These are phyloP conservation scores for Avena insularis DNA, from an alignment of 176 grass and related monocot genomes.

Conservation along the genomic window DNA sequence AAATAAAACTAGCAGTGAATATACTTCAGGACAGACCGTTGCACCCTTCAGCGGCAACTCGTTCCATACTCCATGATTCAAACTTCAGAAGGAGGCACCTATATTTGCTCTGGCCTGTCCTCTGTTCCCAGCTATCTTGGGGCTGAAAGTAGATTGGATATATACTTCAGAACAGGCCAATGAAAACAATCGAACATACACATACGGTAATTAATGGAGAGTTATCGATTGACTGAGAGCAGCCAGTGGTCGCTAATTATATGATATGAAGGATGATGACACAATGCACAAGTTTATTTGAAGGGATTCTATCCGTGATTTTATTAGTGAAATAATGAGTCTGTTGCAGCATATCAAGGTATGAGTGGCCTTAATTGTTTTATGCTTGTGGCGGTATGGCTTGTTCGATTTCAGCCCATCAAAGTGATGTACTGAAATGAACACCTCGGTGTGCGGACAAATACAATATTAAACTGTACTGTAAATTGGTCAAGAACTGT, in stretches of 20 bases:
- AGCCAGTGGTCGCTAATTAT: neutral
- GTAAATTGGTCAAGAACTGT: neutral
- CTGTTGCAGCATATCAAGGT: neutral
- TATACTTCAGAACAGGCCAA: constrained; percentile 11
- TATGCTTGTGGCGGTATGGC: neutral
- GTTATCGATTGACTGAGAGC: neutral
- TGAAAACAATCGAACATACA: no score
- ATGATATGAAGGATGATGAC: neutral
- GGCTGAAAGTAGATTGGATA: constrained; percentile 35
- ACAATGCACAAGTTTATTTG: no score
- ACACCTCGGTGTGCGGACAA: neutral
- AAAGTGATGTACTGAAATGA: neutral
- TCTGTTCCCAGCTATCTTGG: constrained; percentile 45
- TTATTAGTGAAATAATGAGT: neutral
- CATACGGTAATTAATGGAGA: no score
- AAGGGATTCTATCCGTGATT: neutral
- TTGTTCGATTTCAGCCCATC: neutral
- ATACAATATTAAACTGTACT: neutral
- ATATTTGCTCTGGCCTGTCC: constrained; percentile 36
- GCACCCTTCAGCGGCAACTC: constrained; percentile 26
- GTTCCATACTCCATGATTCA: constrained; percentile 9
- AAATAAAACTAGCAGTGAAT: constrained; percentile 29
- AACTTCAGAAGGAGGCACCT: constrained; percentile 10
- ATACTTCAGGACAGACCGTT: constrained; percentile 23
- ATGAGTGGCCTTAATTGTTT: neutral